Percentiles rank a stretch among this genome's conserved stretches.
phyloP scores from a whole-genome alignment of 1,139 yeast genomes.

The Candida sp. region DNA sequence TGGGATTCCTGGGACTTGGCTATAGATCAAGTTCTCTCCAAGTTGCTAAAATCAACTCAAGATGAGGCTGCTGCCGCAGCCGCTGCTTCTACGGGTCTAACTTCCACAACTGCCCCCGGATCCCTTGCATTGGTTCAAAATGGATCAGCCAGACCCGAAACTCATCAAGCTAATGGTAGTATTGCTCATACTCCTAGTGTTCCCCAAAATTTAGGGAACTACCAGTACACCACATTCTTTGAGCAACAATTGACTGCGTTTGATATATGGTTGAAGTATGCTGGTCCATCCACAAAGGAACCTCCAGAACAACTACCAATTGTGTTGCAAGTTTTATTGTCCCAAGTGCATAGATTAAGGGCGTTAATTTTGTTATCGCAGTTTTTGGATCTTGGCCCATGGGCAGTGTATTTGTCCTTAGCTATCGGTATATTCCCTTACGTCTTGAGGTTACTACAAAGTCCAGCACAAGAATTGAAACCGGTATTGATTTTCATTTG shows the following conservation, averaged over 20 bases:
- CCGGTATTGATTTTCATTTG: conserved; percentile 96
- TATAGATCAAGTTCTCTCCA: conserved; percentile 88
- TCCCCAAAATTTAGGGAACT: conserved; percentile 43
- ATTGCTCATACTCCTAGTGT: conserved; percentile 20
- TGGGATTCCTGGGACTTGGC: conserved; percentile 99
- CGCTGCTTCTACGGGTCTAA: conserved; percentile 8
- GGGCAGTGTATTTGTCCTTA: conserved; percentile 94
- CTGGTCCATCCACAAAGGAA: conserved; percentile 77
- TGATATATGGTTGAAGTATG: conserved; percentile 92
- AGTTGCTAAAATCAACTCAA: conserved; percentile 49
- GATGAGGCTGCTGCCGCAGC: conserved; percentile 9
- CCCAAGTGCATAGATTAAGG: conserved; percentile 92
- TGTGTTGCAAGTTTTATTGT: conserved; percentile 86
- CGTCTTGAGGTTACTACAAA: conserved; percentile 85
- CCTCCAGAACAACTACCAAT: conserved; percentile 98
- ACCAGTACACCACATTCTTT: conserved; percentile 91
- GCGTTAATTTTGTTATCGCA: conserved; percentile 86
- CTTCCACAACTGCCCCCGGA: conserved; percentile 10
- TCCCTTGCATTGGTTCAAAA: neutral
- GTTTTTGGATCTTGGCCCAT: conserved; percentile 93
- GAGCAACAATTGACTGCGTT: conserved; percentile 97
- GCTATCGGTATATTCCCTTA: conserved; percentile 98
- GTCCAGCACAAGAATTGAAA: conserved; percentile 94
- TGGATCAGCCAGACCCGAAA: neutral
- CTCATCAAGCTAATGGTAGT: conserved; percentile 11